Evolutionary conservation across 768 basidiomycete genomes (phyloP), one percentile per base, ranked within the genome.

Genomic region (Cytidiella melzeri): DNA sequence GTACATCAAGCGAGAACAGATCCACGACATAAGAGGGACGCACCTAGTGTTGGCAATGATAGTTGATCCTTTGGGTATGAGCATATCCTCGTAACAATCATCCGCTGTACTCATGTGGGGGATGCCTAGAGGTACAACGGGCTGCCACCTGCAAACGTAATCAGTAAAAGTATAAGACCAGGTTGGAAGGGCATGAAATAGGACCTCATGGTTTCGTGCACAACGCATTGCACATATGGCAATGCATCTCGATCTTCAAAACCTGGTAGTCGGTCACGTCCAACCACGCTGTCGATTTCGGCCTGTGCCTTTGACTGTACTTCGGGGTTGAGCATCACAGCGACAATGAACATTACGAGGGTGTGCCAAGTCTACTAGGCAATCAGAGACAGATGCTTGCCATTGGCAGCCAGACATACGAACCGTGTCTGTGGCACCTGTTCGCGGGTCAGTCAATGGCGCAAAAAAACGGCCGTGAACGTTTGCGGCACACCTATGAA

Each of bases 1-100:
- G n/a, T n/a, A n/a, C n/a, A n/a, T n/a, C n/a, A n/a, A n/a, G n/a
- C n/a, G n/a, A n/a, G n/a, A n/a, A n/a, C n/a, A n/a, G n/a, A n/a
- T n/a, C n/a, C n/a, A n/a, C n/a, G n/a, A n/a, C n/a, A n/a, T n/a
- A n/a, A n/a, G n/a, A n/a, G n/a, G n/a, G n/a, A n/a, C n/a, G 15
- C 18, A 19, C 18, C 52, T 53, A 24, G 34, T 1, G 54, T 74
- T 74, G 24, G 70, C 46, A 18, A 75, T 57, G 1, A 75, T 45
- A 18, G 69, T 65, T 0, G 70, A 65, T 26, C 69, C 64, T 46
- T 69, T 69, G 0, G 73, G 72, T 25, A 75, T 69, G 52, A 65
- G 69, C 45, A 67, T 56, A 12, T 70, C 72, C 4, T 61, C 57
- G 52, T 73, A 75, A 0, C 64, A 67, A 55, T 72, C 71, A 52